Conservation (phyloP, 2,329 filamentous ascomycete genomes). For the Colletotrichum lupini region DNA sequence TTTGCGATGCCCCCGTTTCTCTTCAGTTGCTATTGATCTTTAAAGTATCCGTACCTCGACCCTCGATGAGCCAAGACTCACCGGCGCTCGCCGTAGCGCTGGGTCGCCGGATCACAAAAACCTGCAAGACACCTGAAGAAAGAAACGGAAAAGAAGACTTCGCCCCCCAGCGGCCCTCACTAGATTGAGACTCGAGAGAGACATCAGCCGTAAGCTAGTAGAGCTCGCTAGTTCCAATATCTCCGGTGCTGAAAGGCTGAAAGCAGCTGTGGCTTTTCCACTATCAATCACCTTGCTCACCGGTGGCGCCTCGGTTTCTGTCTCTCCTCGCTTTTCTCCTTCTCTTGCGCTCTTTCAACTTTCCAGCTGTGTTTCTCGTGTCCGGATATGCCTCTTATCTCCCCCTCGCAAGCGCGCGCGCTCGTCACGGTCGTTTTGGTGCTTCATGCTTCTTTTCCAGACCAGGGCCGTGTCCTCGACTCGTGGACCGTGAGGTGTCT, state of each 20-base stretch:
- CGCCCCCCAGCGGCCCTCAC: background rate
- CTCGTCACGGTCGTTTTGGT: background rate
- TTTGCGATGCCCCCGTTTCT: background rate
- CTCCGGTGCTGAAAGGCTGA: background rate
- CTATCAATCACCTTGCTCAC: background rate
- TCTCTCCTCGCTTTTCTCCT: background rate
- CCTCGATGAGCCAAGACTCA: background rate
- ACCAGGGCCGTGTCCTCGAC: background rate
- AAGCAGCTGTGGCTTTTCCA: conserved; percentile 6
- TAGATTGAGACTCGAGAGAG: background rate
- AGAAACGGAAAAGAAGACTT: background rate
- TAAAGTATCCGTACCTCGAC: background rate
- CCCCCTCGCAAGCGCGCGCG: too few relatives aligned
- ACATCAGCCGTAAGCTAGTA: background rate
- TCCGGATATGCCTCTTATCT: background rate
- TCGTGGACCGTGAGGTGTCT: background rate
- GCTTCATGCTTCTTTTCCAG: background rate
- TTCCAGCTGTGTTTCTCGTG: background rate
- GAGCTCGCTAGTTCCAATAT: background rate
- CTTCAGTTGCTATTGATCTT: background rate
- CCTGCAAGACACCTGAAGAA: background rate
- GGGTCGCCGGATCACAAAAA: background rate
- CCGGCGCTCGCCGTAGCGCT: conserved; percentile 13
- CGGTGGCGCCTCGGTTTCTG: background rate
- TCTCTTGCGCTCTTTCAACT: background rate